Base-by-base conservation (phyloP, 192 early-diverging fungal species). In the Jimgerdemannia lactiflua region DNA sequence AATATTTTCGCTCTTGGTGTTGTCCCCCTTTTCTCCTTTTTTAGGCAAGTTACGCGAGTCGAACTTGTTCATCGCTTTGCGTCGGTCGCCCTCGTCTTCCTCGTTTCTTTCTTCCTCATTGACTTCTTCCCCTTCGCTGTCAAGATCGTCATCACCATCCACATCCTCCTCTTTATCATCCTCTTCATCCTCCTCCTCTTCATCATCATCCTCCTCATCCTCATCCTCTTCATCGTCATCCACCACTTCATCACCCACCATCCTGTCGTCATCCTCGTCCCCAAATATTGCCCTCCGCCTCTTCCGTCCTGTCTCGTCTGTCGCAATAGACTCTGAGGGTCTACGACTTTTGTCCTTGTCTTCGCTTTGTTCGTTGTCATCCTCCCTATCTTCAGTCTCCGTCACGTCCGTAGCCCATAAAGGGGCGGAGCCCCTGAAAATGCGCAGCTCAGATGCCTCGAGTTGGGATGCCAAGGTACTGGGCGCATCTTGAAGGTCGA, bases 401-500 rank as follows among this genome's bases (percentile, higher is more conserved):
- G 68, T 75, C 3, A 88, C 70, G 66, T 84, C 78, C 10, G 79
- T 71, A 41, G 87, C 87, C 65, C 78, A 83, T 64, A 94, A 72
- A 43, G 88, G 90, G 39, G 86, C 80, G 20, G 93, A 92, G 54
- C 80, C 74, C 11, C 85, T 84, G 77, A 96, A 95, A 42, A 96
- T 82, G 3, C 89, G 87, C 70, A 96, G 79, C 20, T 88, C 84
- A 76, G 89, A 92, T 11, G 83, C 80, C 75, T 88, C 82, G 7
- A 95, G 86, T 74, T 93, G 87, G 66, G 91, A 87, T 42, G 87
- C 92, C 41, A 96, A 77, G 9, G 95, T 96, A 70, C 87, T 81
- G 54, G 81, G 77, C 10, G 89, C 94, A 79, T 96, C 93, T 82
- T 99, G 98, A 70, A 99, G 82, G 75, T 95, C 91, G 77, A 92